A percentile compares a stretch with the other conserved stretches of the same genome.
Conservation (phyloP, 2,329 filamentous ascomycete genomes). For the Mariannaea sp. region DNA sequence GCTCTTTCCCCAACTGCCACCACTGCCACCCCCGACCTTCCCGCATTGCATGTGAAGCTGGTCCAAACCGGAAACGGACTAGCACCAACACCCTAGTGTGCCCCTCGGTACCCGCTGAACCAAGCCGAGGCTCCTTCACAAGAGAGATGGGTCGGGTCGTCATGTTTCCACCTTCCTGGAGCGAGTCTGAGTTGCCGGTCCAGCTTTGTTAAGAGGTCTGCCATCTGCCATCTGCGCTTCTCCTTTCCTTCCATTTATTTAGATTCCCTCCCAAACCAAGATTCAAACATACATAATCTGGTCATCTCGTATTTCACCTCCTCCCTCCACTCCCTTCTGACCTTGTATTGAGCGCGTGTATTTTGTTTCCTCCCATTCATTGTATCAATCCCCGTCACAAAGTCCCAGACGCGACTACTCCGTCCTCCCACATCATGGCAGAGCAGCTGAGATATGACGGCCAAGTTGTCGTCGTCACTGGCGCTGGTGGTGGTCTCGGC, state of each 20-base stretch:
- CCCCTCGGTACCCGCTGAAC: constrained; percentile 39
- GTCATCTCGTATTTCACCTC: too few species aligned
- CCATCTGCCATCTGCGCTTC: constrained; percentile 26
- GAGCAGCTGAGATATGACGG: constrained; percentile 78
- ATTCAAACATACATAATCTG: too few species aligned
- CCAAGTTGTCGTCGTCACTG: constrained; percentile 83
- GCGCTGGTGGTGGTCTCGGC: constrained; percentile 78
- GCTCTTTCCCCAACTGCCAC: constrained; percentile 8
- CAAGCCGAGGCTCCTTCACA: constrained; percentile 40
- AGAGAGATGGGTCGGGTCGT: constrained; percentile 22
- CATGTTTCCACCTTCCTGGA: constrained; percentile 13
- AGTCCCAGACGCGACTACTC: constrained; percentile 12
- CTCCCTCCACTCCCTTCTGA: constrained; percentile 8
- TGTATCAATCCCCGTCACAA: constrained; percentile 1
- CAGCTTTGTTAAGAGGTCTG: constrained; percentile 38
- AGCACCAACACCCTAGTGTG: constrained; percentile 34
- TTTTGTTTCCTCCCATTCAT: constrained; percentile 7
- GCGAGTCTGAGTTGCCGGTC: constrained; percentile 28
- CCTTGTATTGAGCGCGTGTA: constrained; percentile 8
- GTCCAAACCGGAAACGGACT: constrained; percentile 28
- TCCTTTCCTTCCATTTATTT: constrained; percentile 7
- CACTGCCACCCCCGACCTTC: constrained; percentile 18
- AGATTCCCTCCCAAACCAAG: too few species aligned
- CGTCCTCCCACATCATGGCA: constrained; percentile 55
- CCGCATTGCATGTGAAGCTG: constrained; percentile 39